Conservation (phyloP, 2,329 filamentous ascomycete species). For the Arthrobotrys iridis region DNA sequence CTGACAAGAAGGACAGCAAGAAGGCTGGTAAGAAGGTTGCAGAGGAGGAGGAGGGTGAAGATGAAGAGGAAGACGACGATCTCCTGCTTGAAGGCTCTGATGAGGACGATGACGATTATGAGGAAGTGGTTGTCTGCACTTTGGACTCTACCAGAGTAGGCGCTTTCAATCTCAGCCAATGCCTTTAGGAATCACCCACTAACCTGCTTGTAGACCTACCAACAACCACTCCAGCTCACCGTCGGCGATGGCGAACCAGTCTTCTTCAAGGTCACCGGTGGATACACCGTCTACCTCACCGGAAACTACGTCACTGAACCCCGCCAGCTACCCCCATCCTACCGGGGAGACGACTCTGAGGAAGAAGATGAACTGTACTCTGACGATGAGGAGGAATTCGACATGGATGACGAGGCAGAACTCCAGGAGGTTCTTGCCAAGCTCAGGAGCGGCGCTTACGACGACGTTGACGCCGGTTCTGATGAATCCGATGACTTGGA, state of each 20-base stretch:
- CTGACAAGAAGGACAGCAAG: slow-evolving; percentile 70
- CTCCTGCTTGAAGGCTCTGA: slow-evolving; percentile 52
- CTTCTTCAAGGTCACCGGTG: slow-evolving; percentile 90
- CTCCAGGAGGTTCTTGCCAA: slow-evolving; percentile 30
- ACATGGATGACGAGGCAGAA: slow-evolving; percentile 62
- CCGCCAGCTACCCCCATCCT: slow-evolving; percentile 67
- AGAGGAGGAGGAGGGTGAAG: slow-evolving; percentile 66
- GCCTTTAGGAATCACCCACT: slow-evolving; percentile 2
- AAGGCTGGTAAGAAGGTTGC: slow-evolving; percentile 73
- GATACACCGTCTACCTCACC: slow-evolving; percentile 89
- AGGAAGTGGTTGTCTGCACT: slow-evolving; percentile 93
- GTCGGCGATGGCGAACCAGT: slow-evolving; percentile 87
- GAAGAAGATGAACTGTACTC: slow-evolving; percentile 72
- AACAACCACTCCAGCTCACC: slow-evolving; percentile 93
- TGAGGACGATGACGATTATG: slow-evolving; percentile 69
- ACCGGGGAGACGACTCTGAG: slow-evolving; percentile 65
- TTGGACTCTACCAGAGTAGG: slow-evolving; percentile 90
- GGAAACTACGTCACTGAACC: slow-evolving; percentile 84
- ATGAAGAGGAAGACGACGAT: slow-evolving; percentile 67
- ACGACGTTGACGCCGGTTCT: slow-evolving; percentile 62
- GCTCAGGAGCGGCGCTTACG: slow-evolving; percentile 34
- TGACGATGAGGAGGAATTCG: slow-evolving; percentile 61
- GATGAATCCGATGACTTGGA: slow-evolving; percentile 81
- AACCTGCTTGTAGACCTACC: slow-evolving; percentile 75
- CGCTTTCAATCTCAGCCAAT: slow-evolving; percentile 58